Percentiles rank a stretch among this genome's conserved stretches.
These are phyloP conservation scores for Talaromyces proteolyticus DNA, from an alignment of 495 filamentous ascomycete genomes.

Conservation along the genomic window DNA sequence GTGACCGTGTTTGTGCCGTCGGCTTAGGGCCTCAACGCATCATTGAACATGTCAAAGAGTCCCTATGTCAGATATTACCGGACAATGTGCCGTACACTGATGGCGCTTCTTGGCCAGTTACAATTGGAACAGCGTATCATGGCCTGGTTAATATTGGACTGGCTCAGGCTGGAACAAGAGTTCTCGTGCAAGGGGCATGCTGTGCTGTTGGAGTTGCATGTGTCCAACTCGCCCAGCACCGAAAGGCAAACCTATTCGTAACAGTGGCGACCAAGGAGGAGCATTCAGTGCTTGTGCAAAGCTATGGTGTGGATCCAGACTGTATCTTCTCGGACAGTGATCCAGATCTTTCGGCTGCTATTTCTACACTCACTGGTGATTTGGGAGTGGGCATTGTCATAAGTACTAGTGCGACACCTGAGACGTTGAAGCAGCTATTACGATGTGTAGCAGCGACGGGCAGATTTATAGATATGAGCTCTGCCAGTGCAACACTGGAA, in stretches of 20 bases:
- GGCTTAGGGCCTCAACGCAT: neutral
- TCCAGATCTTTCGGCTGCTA: constrained; percentile 10
- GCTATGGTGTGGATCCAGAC: constrained; percentile 20
- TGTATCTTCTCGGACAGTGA: constrained; percentile 45
- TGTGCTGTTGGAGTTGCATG: constrained; percentile 34
- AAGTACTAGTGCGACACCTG: constrained; percentile 30
- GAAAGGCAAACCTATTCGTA: constrained; percentile 29
- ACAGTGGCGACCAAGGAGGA: constrained; percentile 40
- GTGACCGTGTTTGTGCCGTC: constrained; percentile 46
- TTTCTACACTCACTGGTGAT: constrained; percentile 7
- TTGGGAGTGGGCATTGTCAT: constrained; percentile 17
- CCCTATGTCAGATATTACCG: constrained; percentile 12
- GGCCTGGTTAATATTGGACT: constrained; percentile 21
- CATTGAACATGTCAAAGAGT: neutral
- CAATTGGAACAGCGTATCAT: constrained; percentile 23
- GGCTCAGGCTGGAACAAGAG: constrained; percentile 20
- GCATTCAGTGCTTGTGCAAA: constrained; percentile 22
- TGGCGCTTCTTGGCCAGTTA: constrained; percentile 22
- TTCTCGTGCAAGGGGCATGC: constrained; percentile 49
- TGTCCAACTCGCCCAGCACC: constrained; percentile 30
- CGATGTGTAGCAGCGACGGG: no score
- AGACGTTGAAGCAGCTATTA: no score
- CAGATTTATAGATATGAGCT: constrained; percentile 41
- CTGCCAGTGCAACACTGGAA: constrained; percentile 9
- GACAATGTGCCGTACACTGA: constrained; percentile 13